Conservation (phyloP, 441 rosid species). For the Raphanus hybrid region DNA sequence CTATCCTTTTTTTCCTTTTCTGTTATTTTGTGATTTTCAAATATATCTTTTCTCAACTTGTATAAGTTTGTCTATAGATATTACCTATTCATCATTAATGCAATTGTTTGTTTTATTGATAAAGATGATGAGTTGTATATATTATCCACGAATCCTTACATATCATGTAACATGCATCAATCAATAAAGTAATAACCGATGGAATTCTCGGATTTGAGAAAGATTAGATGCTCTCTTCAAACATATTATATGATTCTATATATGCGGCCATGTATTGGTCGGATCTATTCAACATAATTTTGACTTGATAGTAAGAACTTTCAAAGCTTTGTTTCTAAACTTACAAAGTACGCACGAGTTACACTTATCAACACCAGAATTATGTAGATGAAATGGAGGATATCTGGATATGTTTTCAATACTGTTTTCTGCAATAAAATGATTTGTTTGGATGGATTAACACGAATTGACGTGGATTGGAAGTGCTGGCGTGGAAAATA, state of each 20-base stretch:
- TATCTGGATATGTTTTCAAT: not conserved
- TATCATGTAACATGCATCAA: slow-evolving; percentile 26
- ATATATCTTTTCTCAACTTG: not conserved
- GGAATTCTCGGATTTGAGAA: slow-evolving; percentile 8
- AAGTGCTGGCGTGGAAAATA: slow-evolving; percentile 24
- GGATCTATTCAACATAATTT: slow-evolving; percentile 27
- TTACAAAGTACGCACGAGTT: not conserved
- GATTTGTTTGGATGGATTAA: slow-evolving; percentile 27
- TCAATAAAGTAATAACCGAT: slow-evolving; percentile 9
- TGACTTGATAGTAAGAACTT: slow-evolving; percentile 21
- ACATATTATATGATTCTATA: slow-evolving; percentile 5
- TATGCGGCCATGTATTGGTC: not conserved
- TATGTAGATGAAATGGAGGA: not conserved
- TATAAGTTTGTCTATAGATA: slow-evolving; percentile 20
- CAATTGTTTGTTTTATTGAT: slow-evolving; percentile 5
- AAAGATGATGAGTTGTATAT: slow-evolving; percentile 2
- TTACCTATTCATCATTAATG: slow-evolving; percentile 27
- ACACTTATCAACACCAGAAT: not conserved
- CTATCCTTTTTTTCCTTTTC: slow-evolving; percentile 11
- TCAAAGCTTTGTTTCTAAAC: not conserved
- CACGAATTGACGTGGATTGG: slow-evolving; percentile 30
- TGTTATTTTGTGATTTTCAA: slow-evolving; percentile 27
- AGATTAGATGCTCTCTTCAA: slow-evolving; percentile 31
- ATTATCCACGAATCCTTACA: too few species aligned
- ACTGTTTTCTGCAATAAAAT: not conserved